Evolutionary conservation across 106 monocot species (phyloP).

Genomic region (Dioscorea alata): DNA sequence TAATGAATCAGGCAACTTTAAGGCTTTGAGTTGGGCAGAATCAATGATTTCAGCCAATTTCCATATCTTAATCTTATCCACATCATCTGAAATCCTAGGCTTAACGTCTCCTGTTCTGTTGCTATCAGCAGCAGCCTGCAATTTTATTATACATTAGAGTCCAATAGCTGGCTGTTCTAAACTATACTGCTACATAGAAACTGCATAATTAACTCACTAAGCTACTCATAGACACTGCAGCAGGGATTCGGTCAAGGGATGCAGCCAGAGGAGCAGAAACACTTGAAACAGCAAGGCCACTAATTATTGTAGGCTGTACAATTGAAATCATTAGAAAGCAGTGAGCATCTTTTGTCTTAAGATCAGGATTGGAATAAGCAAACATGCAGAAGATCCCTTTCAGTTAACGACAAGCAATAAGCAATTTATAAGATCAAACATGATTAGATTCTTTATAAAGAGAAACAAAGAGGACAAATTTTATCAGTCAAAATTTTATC

Average conservation of each 20-base stretch:
- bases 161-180: not conserved
- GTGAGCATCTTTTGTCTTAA: too few species aligned
- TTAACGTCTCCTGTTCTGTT: conserved; percentile 63
- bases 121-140: conserved; percentile 64
- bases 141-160: conserved; percentile 4
- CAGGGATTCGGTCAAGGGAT: conserved; percentile 39
- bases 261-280: conserved; percentile 45
- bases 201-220: conserved; percentile 32
- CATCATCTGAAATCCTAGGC: conserved; percentile 77
- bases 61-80: conserved; percentile 81
- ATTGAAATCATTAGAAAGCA: not conserved
- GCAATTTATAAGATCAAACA: too few species aligned
- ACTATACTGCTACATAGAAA: too few species aligned
- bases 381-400: too few species aligned
- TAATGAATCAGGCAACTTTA: conserved; percentile 62
- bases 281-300: conserved; percentile 38
- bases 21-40: conserved; percentile 71
- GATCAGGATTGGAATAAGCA: too few species aligned
- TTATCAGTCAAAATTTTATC: not conserved
- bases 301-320: conserved; percentile 59
- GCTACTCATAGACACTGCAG: conserved; percentile 43
- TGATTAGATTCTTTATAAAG: too few species aligned
- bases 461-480: too few species aligned
- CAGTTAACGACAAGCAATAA: too few species aligned
- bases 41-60: conserved; percentile 86